Evolutionary conservation across 225 moss, liverwort and hornwort species (phyloP).

Genomic region (Anthoceros angustus): DNA sequence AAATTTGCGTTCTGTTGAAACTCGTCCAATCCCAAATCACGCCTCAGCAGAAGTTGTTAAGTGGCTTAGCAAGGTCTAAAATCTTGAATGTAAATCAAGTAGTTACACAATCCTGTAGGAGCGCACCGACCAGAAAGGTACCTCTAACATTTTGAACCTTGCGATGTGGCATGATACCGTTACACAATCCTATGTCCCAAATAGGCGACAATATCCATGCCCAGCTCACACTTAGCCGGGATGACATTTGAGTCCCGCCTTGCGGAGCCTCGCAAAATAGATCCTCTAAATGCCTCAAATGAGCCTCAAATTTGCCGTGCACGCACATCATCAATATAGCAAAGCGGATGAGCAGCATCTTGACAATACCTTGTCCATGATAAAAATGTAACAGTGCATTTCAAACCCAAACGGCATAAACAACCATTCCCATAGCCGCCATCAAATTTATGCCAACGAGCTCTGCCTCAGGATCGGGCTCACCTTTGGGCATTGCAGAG

Average conservation of each 20-base stretch:
- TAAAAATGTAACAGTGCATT: too few species aligned
- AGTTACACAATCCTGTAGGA: neutral
- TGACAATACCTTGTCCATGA: too few species aligned
- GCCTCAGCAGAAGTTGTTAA: neutral
- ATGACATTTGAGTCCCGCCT: neutral
- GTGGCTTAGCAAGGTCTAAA: neutral
- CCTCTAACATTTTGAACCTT: neutral
- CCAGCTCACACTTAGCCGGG: neutral
- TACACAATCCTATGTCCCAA: too few species aligned
- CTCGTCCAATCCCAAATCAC: too few species aligned
- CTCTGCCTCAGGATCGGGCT: too few species aligned
- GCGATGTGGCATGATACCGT: neutral
- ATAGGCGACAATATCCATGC: neutral
- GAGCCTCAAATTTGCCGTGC: neutral
- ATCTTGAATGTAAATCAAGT: neutral
- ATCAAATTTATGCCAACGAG: too few species aligned
- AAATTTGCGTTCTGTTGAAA: too few species aligned
- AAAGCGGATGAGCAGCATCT: too few species aligned
- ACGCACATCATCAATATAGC: neutral
- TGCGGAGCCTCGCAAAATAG: neutral
- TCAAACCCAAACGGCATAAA: too few species aligned
- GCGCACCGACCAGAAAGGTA: too few species aligned
- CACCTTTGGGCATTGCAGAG: too few species aligned
- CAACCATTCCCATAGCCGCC: too few species aligned
- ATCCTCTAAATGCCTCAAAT: neutral